Conservation (phyloP, 1,284 basidiomycete species). For the Ceratobasidium sp. region DNA sequence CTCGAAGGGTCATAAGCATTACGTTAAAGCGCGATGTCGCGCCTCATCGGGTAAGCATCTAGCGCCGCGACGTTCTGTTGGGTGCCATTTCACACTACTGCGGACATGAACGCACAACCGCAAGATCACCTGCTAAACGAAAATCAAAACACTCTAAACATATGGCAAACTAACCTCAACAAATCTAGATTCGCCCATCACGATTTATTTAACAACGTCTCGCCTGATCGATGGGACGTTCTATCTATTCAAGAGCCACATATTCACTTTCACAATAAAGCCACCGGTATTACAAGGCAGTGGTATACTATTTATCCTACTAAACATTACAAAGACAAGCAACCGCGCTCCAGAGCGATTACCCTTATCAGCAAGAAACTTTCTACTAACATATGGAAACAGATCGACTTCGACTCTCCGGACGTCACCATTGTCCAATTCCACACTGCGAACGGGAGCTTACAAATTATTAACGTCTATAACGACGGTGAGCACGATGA, state of each 20-base stretch:
- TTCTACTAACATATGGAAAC: background rate
- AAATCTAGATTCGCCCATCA: background rate
- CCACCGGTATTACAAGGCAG: background rate
- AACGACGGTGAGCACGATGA: background rate
- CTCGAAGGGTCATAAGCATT: too few relatives aligned
- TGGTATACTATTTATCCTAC: background rate
- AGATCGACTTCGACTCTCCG: background rate
- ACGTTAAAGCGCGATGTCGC: too few relatives aligned
- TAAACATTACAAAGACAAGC: background rate
- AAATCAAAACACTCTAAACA: too few relatives aligned
- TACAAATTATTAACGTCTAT: constrained; percentile 46
- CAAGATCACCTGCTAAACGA: too few relatives aligned
- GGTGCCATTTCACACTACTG: too few relatives aligned
- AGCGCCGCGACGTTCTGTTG: too few relatives aligned
- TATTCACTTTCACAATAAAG: background rate
- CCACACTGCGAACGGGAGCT: background rate
- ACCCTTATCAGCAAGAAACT: background rate
- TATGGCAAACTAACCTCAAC: background rate
- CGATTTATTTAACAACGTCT: background rate
- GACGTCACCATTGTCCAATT: background rate
- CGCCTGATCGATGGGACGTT: background rate
- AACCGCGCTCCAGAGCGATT: background rate
- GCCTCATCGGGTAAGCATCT: too few relatives aligned
- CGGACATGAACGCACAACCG: too few relatives aligned
- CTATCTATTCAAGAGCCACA: background rate